phyloP scores from a whole-genome alignment of 805 yeast species.

The Suhomyces sp. region DNA sequence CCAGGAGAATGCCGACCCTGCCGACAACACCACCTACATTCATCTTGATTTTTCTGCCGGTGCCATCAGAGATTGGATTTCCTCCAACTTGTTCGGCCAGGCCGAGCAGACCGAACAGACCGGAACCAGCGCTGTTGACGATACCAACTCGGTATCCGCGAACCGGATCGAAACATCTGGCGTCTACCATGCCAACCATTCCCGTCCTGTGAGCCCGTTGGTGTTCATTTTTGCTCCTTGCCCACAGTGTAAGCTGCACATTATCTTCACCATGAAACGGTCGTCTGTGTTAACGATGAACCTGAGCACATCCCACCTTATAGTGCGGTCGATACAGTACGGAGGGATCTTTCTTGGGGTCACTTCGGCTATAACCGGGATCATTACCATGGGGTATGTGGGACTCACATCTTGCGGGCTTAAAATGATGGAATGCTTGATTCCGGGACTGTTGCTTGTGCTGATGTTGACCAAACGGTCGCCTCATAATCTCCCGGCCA shows the following conservation, averaged over 20 bases:
- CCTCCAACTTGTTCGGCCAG: not conserved
- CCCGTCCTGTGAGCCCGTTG: not conserved
- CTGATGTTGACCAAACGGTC: conserved; percentile 18
- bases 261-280: conserved; percentile 30
- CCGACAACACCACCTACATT: not conserved
- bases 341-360: conserved; percentile 32
- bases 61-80: not conserved
- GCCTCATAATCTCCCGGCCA: not conserved
- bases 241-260: conserved; percentile 40
- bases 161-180: not conserved
- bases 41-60: not conserved
- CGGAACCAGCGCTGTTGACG: not conserved
- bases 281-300: conserved; percentile 24
- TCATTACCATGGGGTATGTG: conserved; percentile 37
- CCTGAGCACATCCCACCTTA: conserved; percentile 12
- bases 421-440: conserved; percentile 33
- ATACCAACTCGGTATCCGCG: not conserved
- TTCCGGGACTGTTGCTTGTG: conserved; percentile 33
- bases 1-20: not conserved
- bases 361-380: conserved; percentile 40
- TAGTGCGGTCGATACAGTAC: conserved; percentile 24
- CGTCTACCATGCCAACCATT: not conserved
- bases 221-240: conserved; percentile 28
- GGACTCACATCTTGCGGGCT: conserved; percentile 38
- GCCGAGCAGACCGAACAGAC: not conserved